Evolutionary conservation across 345 rosid species (phyloP), one percentile per base, ranked within the genome.

Genomic region (Eucalyptus sideroxylon): DNA sequence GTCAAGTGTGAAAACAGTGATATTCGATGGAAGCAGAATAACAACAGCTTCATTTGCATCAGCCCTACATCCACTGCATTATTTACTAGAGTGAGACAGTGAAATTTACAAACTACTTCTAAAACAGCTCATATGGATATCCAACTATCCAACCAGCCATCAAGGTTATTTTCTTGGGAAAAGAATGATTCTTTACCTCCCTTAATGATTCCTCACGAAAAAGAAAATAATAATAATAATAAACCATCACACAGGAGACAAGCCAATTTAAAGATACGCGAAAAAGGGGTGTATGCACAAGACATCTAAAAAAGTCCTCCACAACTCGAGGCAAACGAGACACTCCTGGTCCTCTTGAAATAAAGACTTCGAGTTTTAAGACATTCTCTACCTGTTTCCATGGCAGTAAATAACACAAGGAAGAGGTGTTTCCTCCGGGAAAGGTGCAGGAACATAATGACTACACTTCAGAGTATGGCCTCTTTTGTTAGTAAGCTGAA

Each of bases 31-130:
- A 89, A 98, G 97, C 89, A 97, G 95, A 90, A 97, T 95, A 89
- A 98, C 95, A 23, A 95, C 99, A 89, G 97, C 99, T 93, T 98
- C 99, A 96, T 97, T 97, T 89, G 98, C 99, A 89, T 98, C 99
- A 88, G 98, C 99, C 91, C 99, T 95, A 93, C 99, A 96, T 82
- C 99, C 99, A 94, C 99, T 98, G 95, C 81, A 89, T 86, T 86
- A 89, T 67, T 90, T 90, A 80, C 90, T 92, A 60, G 87, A 85
- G 67, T 69, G 89, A 82, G 55, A 81, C 88, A 62, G 59, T 6
- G 9, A 31, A 40, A n/a, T 67, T 51, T 16, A 65, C 55, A 59
- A 21, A 34, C 44, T 62, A 88, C 31, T 51, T 51, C 62, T 17
- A 87, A 40, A 77, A 40, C 47, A 77, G 27, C 14, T 77, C 47